A percentile compares a stretch with the other conserved stretches of the same genome.
phyloP scores from a whole-genome alignment of 352 stramenopile species.

The Phytophthora cryptogea region DNA sequence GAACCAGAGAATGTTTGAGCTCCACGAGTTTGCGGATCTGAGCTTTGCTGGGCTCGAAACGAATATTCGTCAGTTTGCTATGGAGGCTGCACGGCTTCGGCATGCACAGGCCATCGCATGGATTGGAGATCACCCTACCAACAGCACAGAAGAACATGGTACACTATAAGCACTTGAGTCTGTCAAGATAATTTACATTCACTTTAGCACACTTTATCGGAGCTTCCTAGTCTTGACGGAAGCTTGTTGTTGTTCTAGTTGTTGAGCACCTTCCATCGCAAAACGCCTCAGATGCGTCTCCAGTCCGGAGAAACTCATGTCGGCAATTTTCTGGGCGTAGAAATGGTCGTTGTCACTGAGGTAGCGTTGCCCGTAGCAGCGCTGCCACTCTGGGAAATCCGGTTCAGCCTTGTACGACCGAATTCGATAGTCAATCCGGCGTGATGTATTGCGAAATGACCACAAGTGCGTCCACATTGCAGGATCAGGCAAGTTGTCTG shows the following conservation, averaged over 20 bases:
- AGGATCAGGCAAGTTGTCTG: conserved; percentile 42
- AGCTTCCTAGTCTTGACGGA: conserved; percentile 1
- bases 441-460: conserved; percentile 53
- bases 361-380: conserved; percentile 55
- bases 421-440: conserved; percentile 45
- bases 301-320: conserved; percentile 33
- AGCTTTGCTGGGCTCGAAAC: conserved; percentile 25
- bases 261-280: conserved; percentile 38
- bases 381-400: conserved; percentile 48
- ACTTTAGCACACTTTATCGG: conserved; percentile 9
- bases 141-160: conserved; percentile 6
- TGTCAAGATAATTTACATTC: conserved; percentile 24
- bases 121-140: conserved; percentile 4
- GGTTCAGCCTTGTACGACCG: conserved; percentile 50
- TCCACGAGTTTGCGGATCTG: conserved; percentile 22
- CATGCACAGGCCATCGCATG: conserved; percentile 16
- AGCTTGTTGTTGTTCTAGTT: conserved; percentile 13
- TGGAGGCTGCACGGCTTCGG: conserved; percentile 20
- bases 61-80: conserved; percentile 23
- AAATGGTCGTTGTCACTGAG: conserved; percentile 41
- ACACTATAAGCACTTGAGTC: conserved; percentile 5
- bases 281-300: conserved; percentile 37
- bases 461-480: conserved; percentile 71
- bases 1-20: conserved; percentile 16
- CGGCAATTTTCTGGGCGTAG: conserved; percentile 29